Conservation (phyloP, 2,329 filamentous ascomycete species). For the Xylaria hypoxylon region DNA sequence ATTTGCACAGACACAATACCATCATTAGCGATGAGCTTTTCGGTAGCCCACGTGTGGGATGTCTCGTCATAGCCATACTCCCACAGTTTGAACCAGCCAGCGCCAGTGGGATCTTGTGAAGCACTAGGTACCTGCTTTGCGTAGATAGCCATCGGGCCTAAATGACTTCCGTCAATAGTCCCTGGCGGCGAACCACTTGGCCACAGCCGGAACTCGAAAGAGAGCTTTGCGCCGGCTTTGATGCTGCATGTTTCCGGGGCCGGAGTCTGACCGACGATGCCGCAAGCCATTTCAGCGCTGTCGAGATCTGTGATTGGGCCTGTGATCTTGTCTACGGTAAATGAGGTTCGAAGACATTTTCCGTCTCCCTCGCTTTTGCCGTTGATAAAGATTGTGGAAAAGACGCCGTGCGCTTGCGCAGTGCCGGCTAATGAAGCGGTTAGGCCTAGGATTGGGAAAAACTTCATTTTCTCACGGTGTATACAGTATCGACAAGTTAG, state of each 20-base stretch:
- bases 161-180: constrained; percentile 29
- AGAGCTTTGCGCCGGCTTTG: constrained; percentile 28
- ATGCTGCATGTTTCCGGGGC: constrained; percentile 25
- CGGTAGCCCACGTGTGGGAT: constrained; percentile 41
- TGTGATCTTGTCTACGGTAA: constrained; percentile 22
- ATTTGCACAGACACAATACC: constrained; percentile 62
- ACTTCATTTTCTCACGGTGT: constrained; percentile 16
- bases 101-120: constrained; percentile 16
- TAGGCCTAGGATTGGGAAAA: constrained; percentile 1
- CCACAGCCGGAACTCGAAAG: constrained; percentile 35
- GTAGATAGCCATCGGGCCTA: constrained; percentile 36
- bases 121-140: constrained; percentile 22
- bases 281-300: constrained; percentile 32
- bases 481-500: neutral
- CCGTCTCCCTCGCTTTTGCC: constrained; percentile 27
- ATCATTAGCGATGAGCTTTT: constrained; percentile 58
- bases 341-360: constrained; percentile 33
- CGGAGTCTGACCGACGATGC: constrained; percentile 25
- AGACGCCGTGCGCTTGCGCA: constrained; percentile 30
- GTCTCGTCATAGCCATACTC: constrained; percentile 45
- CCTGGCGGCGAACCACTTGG: constrained; percentile 27
- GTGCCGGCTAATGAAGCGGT: constrained; percentile 2
- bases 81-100: constrained; percentile 39
- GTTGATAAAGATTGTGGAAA: constrained; percentile 35
- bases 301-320: constrained; percentile 34